Evolutionary conservation across 2,329 filamentous ascomycete species (phyloP).

Genomic region (Cryphonectria nitschkei): DNA sequence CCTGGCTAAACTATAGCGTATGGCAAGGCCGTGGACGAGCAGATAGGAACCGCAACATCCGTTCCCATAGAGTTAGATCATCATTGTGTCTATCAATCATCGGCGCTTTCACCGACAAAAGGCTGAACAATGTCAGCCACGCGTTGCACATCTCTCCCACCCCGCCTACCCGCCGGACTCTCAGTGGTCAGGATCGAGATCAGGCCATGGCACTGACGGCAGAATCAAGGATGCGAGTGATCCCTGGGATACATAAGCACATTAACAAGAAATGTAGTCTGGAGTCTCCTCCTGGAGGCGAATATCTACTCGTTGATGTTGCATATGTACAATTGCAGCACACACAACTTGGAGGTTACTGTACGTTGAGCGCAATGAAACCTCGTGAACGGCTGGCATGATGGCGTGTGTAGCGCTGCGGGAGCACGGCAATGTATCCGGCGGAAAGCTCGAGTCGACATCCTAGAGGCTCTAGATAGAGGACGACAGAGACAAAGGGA

Average conservation of each 20-base stretch:
- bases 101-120: background rate
- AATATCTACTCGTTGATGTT: background rate
- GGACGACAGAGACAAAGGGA: background rate
- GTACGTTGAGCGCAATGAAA: background rate
- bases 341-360: background rate
- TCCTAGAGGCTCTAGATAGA: background rate
- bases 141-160: background rate
- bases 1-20: background rate
- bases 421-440: slow-evolving; percentile 24
- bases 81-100: slow-evolving; percentile 1
- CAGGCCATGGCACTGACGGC: background rate
- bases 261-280: background rate
- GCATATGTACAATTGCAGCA: background rate
- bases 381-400: background rate
- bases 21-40: background rate
- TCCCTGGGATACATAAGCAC: background rate
- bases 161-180: background rate
- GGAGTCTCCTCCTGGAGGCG: background rate
- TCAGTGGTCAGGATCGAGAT: background rate
- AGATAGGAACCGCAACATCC: slow-evolving; percentile 26
- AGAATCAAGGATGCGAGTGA: background rate
- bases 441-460: slow-evolving; percentile 1
- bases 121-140: background rate
- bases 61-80: slow-evolving; percentile 14
- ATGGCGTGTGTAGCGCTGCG: background rate